Evolutionary conservation across 345 rosid genomes (phyloP), one percentile per base, ranked within the genome.

Genomic region (Anacardium occidentale): DNA sequence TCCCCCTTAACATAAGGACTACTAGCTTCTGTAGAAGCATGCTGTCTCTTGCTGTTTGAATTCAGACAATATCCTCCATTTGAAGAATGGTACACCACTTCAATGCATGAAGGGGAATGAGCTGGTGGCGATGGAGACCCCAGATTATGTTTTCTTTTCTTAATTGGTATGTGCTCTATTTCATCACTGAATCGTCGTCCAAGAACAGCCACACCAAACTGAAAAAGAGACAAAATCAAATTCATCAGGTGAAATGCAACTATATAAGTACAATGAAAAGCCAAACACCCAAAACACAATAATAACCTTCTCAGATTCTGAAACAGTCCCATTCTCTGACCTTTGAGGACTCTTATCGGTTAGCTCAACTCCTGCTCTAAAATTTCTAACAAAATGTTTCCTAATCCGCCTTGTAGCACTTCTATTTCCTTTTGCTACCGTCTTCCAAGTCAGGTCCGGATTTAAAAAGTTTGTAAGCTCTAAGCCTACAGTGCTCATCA

Each of bases 361-460:
- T 71, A 50, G 15, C 75, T 72, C 70, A 64, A 66, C 40, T 22
- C 68, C 82, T 8, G 70, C 69, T n/a, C 53, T 68, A 37, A 65
- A 72, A 60, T 57, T 76, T 60, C 77, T 78, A 53, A 26, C 51
- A 71, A 63, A 72, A 5, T 68, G 42, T 73, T 80, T 86, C 75
- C 83, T 81, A 20, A 75, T 66, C 22, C 84, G 86, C 75, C 83
- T 86, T 17, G 78, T 75, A 7, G 66, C 37, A 60, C 87, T 81
- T 82, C 81, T 73, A 76, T 76, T 83, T 42, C 89, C 87, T 74
- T 87, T 87, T 48, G 87, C 56, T 32, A 80, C 86, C 9, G 62
- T 75, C 75, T 87, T 83, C 91, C 89, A 83, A 62, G 86, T 83
- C 72, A 80, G 81, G 40, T 76, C 78, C n/a, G 89, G 77, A 82